These are phyloP conservation scores for Aspergillus piperis DNA, from an alignment of 2,329 filamentous ascomycete species.

Conservation along the genomic window DNA sequence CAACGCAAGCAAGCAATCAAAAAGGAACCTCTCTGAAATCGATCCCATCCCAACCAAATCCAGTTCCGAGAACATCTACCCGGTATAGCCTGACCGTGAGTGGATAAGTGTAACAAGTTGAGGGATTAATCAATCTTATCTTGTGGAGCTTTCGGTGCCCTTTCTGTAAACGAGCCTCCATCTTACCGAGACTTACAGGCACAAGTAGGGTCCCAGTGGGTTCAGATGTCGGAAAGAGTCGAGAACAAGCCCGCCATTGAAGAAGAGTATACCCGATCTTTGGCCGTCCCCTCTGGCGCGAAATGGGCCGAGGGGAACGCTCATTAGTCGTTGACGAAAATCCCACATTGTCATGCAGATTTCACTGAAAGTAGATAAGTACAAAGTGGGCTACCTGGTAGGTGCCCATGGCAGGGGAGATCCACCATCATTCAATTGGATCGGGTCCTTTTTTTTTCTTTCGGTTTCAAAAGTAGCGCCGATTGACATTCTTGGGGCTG, in stretches of 20 bases:
- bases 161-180: slow-evolving; percentile 4
- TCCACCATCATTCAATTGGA: not conserved
- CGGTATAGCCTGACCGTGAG: not conserved
- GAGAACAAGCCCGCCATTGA: not conserved
- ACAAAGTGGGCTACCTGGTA: not conserved
- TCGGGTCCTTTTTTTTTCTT: not conserved
- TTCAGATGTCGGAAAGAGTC: not conserved
- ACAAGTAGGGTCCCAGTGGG: slow-evolving; percentile 8
- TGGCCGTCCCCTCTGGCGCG: not conserved
- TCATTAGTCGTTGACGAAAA: not conserved
- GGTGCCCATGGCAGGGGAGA: not conserved
- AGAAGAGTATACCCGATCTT: not conserved
- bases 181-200: slow-evolving; percentile 5
- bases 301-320: not conserved
- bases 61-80: slow-evolving; percentile 1
- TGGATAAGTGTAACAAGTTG: not conserved
- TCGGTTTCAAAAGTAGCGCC: not conserved
- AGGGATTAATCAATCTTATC: slow-evolving; percentile 27
- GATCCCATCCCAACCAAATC: not conserved
- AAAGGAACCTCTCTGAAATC: not conserved
- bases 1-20: not conserved
- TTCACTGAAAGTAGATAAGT: no score
- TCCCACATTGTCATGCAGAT: no score
- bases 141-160: slow-evolving; percentile 21
- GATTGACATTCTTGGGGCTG: not conserved